These are phyloP conservation scores for Cryptosporidium canis DNA, from an alignment of 169 alveolate genomes.

Conservation along the genomic window DNA sequence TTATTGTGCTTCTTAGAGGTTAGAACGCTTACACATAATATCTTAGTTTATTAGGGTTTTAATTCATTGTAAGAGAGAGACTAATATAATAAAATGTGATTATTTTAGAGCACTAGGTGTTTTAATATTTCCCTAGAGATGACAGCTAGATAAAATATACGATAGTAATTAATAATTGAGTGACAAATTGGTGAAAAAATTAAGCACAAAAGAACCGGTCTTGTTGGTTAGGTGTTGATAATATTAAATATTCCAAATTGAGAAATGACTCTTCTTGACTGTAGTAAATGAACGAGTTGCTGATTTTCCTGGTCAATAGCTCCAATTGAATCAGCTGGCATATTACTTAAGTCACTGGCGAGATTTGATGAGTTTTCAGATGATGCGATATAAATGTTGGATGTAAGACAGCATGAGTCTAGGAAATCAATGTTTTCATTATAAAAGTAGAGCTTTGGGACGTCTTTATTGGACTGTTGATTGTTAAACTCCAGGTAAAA, in stretches of 20 bases:
- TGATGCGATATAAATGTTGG: conserved; percentile 52
- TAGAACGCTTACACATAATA: too few species aligned
- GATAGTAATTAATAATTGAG: too few species aligned
- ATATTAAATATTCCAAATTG: conserved; percentile 65
- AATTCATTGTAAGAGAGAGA: neutral
- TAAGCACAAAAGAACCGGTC: neutral
- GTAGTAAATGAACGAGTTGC: conserved; percentile 53
- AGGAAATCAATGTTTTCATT: conserved; percentile 1
- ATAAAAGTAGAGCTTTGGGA: conserved; percentile 17
- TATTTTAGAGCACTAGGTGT: neutral
- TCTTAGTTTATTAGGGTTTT: neutral
- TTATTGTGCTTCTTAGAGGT: too few species aligned
- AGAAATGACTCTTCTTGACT: conserved; percentile 47
- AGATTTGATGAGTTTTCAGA: conserved; percentile 50
- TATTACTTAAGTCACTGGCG: conserved; percentile 34
- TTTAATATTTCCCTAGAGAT: too few species aligned
- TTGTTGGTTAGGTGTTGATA: neutral
- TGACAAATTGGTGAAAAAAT: neutral
- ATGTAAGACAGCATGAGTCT: conserved; percentile 2
- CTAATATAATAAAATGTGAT: neutral
- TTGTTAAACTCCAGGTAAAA: neutral
- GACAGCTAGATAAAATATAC: too few species aligned
- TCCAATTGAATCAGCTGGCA: conserved; percentile 71
- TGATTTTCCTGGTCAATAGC: conserved; percentile 70
- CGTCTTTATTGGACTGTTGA: neutral